Evolutionary conservation across 192 early-diverging fungal species (phyloP).

Genomic region (Jimgerdemannia flammicorona): DNA sequence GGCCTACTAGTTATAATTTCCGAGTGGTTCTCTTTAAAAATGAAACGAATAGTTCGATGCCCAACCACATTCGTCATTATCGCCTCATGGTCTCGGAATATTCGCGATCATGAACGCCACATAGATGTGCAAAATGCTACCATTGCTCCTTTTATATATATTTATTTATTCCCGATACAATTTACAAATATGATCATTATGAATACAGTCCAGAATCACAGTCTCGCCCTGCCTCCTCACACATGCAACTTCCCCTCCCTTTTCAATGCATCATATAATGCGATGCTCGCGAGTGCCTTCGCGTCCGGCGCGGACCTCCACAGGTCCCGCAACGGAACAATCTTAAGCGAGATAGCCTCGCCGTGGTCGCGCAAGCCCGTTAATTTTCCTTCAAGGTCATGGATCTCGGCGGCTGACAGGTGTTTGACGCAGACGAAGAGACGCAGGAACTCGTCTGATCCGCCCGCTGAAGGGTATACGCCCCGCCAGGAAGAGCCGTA

Average conservation of each 20-base stretch:
- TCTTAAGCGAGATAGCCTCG: conserved; percentile 67
- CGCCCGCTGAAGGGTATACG: conserved; percentile 74
- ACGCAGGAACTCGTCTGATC: conserved; percentile 66
- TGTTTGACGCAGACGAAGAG: conserved; percentile 66
- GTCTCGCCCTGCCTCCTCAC: too few species aligned
- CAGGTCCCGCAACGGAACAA: conserved; percentile 62
- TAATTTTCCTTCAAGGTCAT: conserved; percentile 54
- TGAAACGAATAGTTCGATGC: too few species aligned
- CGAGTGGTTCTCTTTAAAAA: too few species aligned
- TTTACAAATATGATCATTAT: too few species aligned
- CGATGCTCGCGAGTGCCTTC: conserved; percentile 64
- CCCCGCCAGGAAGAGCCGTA: conserved; percentile 43
- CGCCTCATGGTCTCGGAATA: too few species aligned
- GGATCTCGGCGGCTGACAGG: conserved; percentile 47
- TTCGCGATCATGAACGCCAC: too few species aligned
- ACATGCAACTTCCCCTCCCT: conserved; percentile 26
- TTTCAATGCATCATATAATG: conserved; percentile 53
- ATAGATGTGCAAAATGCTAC: too few species aligned
- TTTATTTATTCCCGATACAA: too few species aligned
- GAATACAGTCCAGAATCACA: too few species aligned
- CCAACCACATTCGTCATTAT: too few species aligned
- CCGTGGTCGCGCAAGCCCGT: conserved; percentile 71
- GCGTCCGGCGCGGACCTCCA: conserved; percentile 66
- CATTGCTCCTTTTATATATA: too few species aligned
- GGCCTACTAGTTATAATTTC: too few species aligned